phyloP scores from a whole-genome alignment of 768 basidiomycete genomes.

The Podaxis rugospora region DNA sequence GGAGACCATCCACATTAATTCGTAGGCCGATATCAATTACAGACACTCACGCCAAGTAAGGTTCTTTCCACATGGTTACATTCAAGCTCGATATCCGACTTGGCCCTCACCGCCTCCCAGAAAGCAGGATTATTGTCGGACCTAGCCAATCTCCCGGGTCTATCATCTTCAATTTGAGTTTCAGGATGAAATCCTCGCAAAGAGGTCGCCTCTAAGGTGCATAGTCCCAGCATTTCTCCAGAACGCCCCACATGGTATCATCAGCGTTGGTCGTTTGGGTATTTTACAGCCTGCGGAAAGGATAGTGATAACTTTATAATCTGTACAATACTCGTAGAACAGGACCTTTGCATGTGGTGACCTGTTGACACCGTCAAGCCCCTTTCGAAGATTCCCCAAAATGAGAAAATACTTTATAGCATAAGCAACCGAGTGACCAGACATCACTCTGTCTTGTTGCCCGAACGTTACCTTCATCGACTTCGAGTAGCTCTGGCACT shows the following conservation, averaged over 20 bases:
- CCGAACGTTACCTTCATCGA: neutral
- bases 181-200: neutral
- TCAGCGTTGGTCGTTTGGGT: neutral
- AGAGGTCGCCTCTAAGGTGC: neutral
- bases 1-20: neutral
- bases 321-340: neutral
- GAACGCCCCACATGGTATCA: neutral
- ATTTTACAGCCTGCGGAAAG: neutral
- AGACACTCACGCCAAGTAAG: neutral
- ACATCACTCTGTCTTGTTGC: neutral
- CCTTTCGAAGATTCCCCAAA: neutral
- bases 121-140: neutral
- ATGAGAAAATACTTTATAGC: neutral
- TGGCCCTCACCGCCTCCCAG: neutral
- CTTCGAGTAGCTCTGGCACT: neutral
- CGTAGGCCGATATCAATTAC: neutral
- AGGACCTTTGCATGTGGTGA: neutral
- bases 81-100: neutral
- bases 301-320: neutral
- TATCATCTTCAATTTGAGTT: neutral
- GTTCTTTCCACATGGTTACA: neutral
- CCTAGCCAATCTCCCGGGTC: neutral
- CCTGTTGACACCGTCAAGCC: neutral
- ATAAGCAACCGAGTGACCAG: neutral
- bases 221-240: neutral